phyloP scores from a whole-genome alignment of 108 stramenopile species.

The Cyclotella cryptica region DNA sequence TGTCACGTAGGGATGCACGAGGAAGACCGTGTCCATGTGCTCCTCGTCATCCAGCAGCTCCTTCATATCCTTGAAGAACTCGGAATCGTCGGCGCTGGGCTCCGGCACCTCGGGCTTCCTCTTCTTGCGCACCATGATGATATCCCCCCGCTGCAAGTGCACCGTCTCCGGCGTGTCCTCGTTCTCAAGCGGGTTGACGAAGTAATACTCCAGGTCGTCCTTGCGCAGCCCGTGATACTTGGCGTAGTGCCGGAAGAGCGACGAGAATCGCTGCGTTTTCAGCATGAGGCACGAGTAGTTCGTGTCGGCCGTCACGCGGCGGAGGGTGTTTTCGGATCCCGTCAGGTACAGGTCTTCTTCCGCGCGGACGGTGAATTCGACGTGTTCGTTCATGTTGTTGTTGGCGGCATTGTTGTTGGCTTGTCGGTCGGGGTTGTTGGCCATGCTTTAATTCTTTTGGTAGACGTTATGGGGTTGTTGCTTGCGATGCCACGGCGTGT shows the following conservation, averaged over 20 bases:
- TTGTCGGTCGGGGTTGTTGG: constrained; percentile 15
- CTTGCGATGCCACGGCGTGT: too few relatives aligned
- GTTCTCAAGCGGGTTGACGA: constrained; percentile 93
- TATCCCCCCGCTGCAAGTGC: constrained; percentile 90
- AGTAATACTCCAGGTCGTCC: constrained; percentile 96
- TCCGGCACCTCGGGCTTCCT: constrained; percentile 80
- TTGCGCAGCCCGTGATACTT: constrained; percentile 98
- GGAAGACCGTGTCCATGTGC: constrained; percentile 87
- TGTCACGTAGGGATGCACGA: constrained; percentile 59
- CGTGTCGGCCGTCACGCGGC: constrained; percentile 90
- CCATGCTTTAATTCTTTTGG: constrained; percentile 7
- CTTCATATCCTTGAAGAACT: constrained; percentile 90
- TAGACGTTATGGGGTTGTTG: too few relatives aligned
- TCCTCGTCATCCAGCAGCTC: constrained; percentile 88
- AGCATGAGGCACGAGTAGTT: constrained; percentile 98
- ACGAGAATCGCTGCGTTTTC: constrained; percentile 95
- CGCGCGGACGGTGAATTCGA: constrained; percentile 92
- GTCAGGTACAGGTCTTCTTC: constrained; percentile 92
- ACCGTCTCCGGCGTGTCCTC: constrained; percentile 93
- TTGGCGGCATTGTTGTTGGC: constrained; percentile 60
- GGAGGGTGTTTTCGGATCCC: constrained; percentile 90
- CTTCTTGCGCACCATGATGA: constrained; percentile 92
- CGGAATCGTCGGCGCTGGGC: constrained; percentile 86
- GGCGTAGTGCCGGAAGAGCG: constrained; percentile 97
- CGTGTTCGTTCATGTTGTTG: constrained; percentile 84